phyloP scores from a whole-genome alignment of 495 filamentous ascomycete species.

The Talaromyces proteolyticus region DNA sequence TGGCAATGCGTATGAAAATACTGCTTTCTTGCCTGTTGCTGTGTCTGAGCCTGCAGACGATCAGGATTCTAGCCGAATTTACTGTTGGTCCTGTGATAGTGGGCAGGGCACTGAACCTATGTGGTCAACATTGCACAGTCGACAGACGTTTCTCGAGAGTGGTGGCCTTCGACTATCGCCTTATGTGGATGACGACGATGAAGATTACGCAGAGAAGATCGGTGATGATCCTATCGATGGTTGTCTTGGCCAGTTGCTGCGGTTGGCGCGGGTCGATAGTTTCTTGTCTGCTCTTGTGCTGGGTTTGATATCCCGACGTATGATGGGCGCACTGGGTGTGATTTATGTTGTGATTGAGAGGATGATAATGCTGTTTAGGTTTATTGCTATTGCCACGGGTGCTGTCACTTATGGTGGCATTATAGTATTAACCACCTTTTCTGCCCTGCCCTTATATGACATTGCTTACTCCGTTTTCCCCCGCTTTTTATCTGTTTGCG shows the following conservation, averaged over 20 bases:
- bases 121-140: too few species aligned
- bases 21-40: constrained; percentile 62
- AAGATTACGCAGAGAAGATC: too few species aligned
- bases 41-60: constrained; percentile 55
- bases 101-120: constrained; percentile 78
- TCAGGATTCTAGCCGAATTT: constrained; percentile 32
- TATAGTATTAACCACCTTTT: constrained; percentile 49
- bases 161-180: too few species aligned
- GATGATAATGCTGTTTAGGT: constrained; percentile 57
- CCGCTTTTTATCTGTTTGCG: too few species aligned
- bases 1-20: constrained; percentile 32
- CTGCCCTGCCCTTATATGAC: neutral
- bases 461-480: too few species aligned
- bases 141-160: too few species aligned
- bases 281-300: constrained; percentile 38
- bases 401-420: constrained; percentile 63
- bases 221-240: too few species aligned
- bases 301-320: constrained; percentile 51
- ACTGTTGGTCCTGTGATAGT: constrained; percentile 77
- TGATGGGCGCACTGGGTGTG: constrained; percentile 49
- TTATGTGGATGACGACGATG: too few species aligned
- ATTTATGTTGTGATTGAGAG: constrained; percentile 57
- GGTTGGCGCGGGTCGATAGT: constrained; percentile 37
- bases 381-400: constrained; percentile 55
- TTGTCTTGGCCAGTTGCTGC: constrained; percentile 44